Base-by-base conservation (phyloP, 2,329 filamentous ascomycete species). In the Alternaria panax region DNA sequence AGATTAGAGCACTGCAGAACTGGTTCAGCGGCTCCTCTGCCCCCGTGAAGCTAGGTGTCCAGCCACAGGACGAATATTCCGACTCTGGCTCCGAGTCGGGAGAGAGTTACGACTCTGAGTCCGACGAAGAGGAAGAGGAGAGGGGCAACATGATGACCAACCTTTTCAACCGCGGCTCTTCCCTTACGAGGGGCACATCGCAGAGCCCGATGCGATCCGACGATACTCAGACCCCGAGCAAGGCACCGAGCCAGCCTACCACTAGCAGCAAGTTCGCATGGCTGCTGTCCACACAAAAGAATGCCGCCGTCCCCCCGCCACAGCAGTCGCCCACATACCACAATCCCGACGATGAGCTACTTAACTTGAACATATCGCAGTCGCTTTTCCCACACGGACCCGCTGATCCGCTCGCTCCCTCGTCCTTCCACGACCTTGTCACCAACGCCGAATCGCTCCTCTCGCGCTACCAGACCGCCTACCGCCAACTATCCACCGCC, bases 391-490 rank as follows among this genome's bases (percentile, higher is more conserved):
- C 86, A 6, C 75, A 83, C 34, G 83, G 82, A 2, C 78, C 81
- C 1, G 74, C 80, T 14, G 80, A 84, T 61, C 78, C 83, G 3
- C 78, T 82, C 18, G 81, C 81, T 2, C 83, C 85, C 5, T 81
- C 83, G 41, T 83, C 85, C 1, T 85, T 87, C 76, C 82, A 87
- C 68, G 82, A 83, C 55, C 80, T 89, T 12, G 82, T 86, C 42
- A 76, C 80, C 27, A 86, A 86, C 65, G 86, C 86, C 45, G 84
- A 86, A 66, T 76, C 75, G n/a, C 75, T 87, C 1, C 78, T 88
- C 45, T 76, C 80, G 53, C 80, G 82, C 28, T 82, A 87, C 69
- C 87, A 88, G 72, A 74, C 76, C 5, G 85, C 85, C 3, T 88
- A 89, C 73, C 84, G 83, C 62, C 64, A 74, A 36, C 67, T 78